Evolutionary conservation across 169 alveolate species (phyloP), one percentile per base, ranked within the genome.

Genomic region (Neospora caninum): DNA sequence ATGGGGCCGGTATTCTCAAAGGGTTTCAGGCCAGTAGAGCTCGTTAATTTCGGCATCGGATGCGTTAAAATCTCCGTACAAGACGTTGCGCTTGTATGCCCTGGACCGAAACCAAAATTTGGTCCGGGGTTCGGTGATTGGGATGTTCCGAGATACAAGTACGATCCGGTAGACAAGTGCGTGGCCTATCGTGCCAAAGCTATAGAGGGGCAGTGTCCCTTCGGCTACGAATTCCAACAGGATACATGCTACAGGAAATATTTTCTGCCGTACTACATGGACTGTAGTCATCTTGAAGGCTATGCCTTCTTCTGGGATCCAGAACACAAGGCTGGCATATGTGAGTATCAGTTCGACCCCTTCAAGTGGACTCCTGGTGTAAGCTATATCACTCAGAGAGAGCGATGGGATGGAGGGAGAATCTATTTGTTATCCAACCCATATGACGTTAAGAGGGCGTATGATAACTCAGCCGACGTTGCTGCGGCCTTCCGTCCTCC

Each of bases 41-140:
- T 91, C 38, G 88, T 73, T 16, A 80, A 39, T 0, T 91, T 78
- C 38, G 94, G 94, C 49, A 73, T 53, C 58, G 80, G 80, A 39
- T 91, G 94, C 91, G 80, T 91, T 10, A 58, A 70, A 39, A 27
- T 91, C 34, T 0, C 80, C 10, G 80, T 73, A 27, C 80, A 91
- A 27, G 91, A 91, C 42, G 73, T 39, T 31, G 83, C 80, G 58
- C 80, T 58, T 18, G 91, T 91, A 31, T 91, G 94, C 7, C 94
- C 94, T 0, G 94, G 83, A 0, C 94, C 94, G 64, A 39, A 73
- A 20, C 80, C 88, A 27, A 91, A 91, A 4, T 38, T 69, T 41
- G 94, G 94, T 9, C 94, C 94, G 6, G 94, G 94, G 31, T 91
- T 91, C 39, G 94, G 94, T 22, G 92, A 67, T 25, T 91, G 91